Conservation (phyloP, 164 flowering plant species). For the Warburgia ugandensis region DNA sequence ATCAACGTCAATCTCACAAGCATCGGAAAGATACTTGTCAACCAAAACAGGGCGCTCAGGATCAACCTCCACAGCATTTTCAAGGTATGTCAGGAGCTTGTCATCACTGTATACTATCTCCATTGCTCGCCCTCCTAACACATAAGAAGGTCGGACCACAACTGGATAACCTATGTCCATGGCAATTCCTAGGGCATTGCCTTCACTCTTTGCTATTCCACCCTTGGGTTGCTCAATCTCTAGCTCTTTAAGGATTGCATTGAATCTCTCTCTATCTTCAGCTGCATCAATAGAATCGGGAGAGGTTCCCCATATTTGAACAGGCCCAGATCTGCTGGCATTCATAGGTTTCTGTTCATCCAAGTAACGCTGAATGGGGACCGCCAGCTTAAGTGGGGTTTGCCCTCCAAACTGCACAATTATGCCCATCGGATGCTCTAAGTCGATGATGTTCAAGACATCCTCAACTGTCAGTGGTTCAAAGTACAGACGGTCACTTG, state of each 20-base stretch:
- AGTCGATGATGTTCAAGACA: conserved; percentile 69
- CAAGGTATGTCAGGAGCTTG: conserved; percentile 62
- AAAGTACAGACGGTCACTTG: conserved; percentile 94
- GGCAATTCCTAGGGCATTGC: conserved; percentile 75
- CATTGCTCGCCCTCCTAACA: conserved; percentile 92
- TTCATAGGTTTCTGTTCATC: conserved; percentile 48
- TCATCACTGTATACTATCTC: conserved; percentile 81
- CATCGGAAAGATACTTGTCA: conserved; percentile 79
- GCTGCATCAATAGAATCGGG: conserved; percentile 94
- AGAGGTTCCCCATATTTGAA: conserved; percentile 83
- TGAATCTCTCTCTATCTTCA: conserved; percentile 81
- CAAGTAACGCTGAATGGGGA: conserved; percentile 65
- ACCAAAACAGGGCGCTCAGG: conserved; percentile 77
- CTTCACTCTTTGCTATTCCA: conserved; percentile 77
- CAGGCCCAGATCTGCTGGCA: conserved; percentile 60
- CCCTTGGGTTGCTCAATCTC: conserved; percentile 78
- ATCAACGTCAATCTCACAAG: conserved; percentile 88
- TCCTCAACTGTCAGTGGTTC: conserved; percentile 96
- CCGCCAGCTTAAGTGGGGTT: conserved; percentile 76
- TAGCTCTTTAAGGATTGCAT: conserved; percentile 62
- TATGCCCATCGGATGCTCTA: conserved; percentile 90
- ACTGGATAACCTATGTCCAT: conserved; percentile 74
- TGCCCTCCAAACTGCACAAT: conserved; percentile 94
- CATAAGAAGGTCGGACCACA: conserved; percentile 87
- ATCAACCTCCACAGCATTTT: conserved; percentile 77